Percentiles rank a stretch among this genome's conserved stretches.
phyloP scores from a whole-genome alignment of 1,284 basidiomycete species.

The Microbotryomycetes sp. region DNA sequence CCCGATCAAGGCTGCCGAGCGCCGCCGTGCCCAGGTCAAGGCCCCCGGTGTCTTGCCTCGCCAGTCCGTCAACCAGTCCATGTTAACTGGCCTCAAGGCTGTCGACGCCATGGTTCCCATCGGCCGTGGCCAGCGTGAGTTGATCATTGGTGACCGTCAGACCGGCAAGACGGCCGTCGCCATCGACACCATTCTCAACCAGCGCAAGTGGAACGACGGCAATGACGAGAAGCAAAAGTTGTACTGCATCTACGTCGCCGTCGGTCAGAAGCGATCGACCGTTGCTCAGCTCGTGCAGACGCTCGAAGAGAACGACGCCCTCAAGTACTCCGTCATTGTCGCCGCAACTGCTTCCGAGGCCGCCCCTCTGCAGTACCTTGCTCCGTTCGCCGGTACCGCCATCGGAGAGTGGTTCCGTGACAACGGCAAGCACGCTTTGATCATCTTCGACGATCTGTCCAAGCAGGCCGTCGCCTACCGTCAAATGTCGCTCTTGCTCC shows the following conservation, averaged over 20 bases:
- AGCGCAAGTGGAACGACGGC: conserved; percentile 99
- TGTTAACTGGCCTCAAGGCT: conserved; percentile 99
- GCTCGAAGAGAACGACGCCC: conserved; percentile 97
- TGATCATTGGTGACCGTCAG: conserved; percentile 99
- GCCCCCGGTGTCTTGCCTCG: conserved; percentile 98
- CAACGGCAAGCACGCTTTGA: conserved; percentile 88
- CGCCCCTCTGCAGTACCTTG: conserved; percentile 96
- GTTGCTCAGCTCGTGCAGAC: conserved; percentile 99
- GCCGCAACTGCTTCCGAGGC: conserved; percentile 98
- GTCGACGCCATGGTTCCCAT: conserved; percentile 99
- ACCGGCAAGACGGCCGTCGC: conserved; percentile 99
- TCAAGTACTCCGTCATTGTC: conserved; percentile 99
- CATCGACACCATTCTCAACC: conserved; percentile 99
- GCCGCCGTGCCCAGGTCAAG: conserved; percentile 94
- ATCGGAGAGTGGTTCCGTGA: conserved; percentile 99
- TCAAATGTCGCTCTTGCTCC: conserved; percentile 98
- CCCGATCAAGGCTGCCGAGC: conserved; percentile 84
- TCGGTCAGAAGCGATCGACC: conserved; percentile 98
- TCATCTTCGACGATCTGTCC: conserved; percentile 99
- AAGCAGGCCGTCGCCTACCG: conserved; percentile 99
- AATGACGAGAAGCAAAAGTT: conserved; percentile 94
- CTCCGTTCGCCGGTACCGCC: conserved; percentile 98
- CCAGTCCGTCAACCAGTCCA: conserved; percentile 99
- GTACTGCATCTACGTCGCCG: conserved; percentile 99
- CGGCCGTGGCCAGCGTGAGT: conserved; percentile 99